phyloP scores from a whole-genome alignment of 2,329 filamentous ascomycete genomes.

The Fusarium sp. region DNA sequence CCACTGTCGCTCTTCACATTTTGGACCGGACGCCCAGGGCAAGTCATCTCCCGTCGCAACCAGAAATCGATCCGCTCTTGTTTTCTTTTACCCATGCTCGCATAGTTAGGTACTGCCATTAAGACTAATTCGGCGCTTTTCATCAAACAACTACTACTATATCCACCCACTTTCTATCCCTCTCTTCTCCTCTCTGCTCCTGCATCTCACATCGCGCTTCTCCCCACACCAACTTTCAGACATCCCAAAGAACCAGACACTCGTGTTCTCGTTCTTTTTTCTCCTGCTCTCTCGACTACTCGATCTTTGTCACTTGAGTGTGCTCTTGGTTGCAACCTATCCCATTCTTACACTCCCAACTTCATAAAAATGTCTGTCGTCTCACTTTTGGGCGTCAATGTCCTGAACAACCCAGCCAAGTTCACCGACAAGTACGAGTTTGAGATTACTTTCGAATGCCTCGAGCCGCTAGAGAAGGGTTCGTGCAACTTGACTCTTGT shows the following conservation, averaged over 20 bases:
- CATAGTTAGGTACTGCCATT: slow-evolving; percentile 1
- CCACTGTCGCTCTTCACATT: slow-evolving; percentile 32
- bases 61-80: slow-evolving; percentile 43
- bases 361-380: slow-evolving; percentile 85
- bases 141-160: slow-evolving; percentile 25
- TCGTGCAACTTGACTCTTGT: slow-evolving; percentile 37
- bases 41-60: slow-evolving; percentile 44
- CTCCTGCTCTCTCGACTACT: neutral
- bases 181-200: slow-evolving; percentile 5
- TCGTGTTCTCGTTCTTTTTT: neutral
- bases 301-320: neutral
- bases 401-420: slow-evolving; percentile 95
- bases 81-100: slow-evolving; percentile 38
- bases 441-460: slow-evolving; percentile 98
- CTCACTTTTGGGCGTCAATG: slow-evolving; percentile 93
- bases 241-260: slow-evolving; percentile 15
- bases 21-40: slow-evolving; percentile 25
- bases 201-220: slow-evolving; percentile 22
- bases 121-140: slow-evolving; percentile 27
- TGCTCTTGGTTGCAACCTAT: slow-evolving; percentile 4
- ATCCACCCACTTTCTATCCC: slow-evolving; percentile 21
- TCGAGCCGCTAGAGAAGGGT: slow-evolving; percentile 95
- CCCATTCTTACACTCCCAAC: slow-evolving; percentile 6
- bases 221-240: slow-evolving; percentile 11
- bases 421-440: slow-evolving; percentile 96